A percentile compares a stretch with the other conserved stretches of the same genome.
Evolutionary conservation across 2,329 filamentous ascomycete genomes (phyloP).

Genomic region (Geosmithia flava): DNA sequence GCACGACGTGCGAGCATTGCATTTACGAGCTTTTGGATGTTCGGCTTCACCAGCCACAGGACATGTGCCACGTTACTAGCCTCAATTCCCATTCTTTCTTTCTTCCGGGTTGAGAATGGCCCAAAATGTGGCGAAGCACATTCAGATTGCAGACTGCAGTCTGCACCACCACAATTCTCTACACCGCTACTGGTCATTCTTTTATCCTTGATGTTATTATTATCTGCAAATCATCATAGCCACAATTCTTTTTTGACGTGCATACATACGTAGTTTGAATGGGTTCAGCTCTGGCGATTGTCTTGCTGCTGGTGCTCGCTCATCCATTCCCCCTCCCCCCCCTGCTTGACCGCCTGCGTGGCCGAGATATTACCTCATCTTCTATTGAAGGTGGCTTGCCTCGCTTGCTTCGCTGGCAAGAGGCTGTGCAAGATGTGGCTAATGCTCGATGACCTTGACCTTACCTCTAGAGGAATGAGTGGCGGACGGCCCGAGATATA

Average conservation of each 20-base stretch:
- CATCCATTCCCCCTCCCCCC: no score
- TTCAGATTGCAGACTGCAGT: background rate
- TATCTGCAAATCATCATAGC: background rate
- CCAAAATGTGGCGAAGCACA: slow-evolving; percentile 24
- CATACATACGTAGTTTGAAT: background rate
- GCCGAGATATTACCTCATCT: background rate
- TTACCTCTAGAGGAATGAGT: background rate
- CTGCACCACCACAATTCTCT: background rate
- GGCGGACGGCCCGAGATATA: background rate
- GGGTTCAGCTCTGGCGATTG: background rate
- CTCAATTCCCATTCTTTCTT: slow-evolving; percentile 14
- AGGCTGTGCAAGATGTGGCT: background rate
- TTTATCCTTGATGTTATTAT: background rate
- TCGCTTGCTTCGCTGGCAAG: background rate
- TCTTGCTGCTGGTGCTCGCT: background rate
- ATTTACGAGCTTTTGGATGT: background rate
- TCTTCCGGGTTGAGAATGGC: background rate
- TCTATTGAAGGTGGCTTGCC: no score
- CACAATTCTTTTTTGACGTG: background rate
- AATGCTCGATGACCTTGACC: background rate
- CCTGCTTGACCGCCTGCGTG: background rate
- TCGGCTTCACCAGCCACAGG: slow-evolving; percentile 5
- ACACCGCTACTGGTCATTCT: background rate
- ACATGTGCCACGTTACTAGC: slow-evolving; percentile 31
- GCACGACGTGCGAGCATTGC: no score